Base-by-base conservation (phyloP, 2,329 filamentous ascomycete species). In the Cryphonectria naterciae region DNA sequence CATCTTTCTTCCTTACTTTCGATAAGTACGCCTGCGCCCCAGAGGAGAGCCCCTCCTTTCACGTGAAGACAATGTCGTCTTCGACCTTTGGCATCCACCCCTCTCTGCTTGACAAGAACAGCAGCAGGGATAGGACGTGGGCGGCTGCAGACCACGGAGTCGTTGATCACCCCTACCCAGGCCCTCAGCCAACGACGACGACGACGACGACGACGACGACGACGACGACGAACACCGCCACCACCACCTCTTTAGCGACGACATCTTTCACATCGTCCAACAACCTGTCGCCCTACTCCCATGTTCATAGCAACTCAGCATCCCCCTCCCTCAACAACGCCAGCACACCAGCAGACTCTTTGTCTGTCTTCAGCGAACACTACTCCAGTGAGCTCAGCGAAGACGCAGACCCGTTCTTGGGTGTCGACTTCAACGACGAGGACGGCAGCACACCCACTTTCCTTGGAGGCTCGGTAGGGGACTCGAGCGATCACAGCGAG, bases 291-390 rank as follows among this genome's bases (percentile, higher is more conserved):
- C 81, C 83, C 43, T 80, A 81, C 72, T 84, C 78, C 69, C 82
- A 82, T 68, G 75, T 78, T 56, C 80, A 75, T 64, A 81, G 81
- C 74, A 80, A 75, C 77, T 81, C 81, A 58, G 77, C 79, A 32
- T 85, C 83, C 2, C 83, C 84, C 28, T 75, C 76, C 41, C 73
- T 78, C 35, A 77, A 79, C 66, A 79, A 77, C 73, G 79, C 79
- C 66, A 76, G 84, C 70, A 87, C 86, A 0, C 86, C 86, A 15
- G 83, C 83, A 73, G 86, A 85, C 71, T 87, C 86, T 19, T 78
- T 82, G 66, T 84, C 84, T 3, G 82, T 80, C 35, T 76, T 83
- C 60, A 85, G 84, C 73, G 70, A 80, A 66, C 80, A 85, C 73
- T 87, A 85, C 73, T 77, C 83, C 4, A 87, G 85, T 78, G 84